A percentile compares a stretch with the other conserved stretches of the same genome.
Evolutionary conservation across 208 protist species (phyloP).

Genomic region (Endotrypanum monterogeii): DNA sequence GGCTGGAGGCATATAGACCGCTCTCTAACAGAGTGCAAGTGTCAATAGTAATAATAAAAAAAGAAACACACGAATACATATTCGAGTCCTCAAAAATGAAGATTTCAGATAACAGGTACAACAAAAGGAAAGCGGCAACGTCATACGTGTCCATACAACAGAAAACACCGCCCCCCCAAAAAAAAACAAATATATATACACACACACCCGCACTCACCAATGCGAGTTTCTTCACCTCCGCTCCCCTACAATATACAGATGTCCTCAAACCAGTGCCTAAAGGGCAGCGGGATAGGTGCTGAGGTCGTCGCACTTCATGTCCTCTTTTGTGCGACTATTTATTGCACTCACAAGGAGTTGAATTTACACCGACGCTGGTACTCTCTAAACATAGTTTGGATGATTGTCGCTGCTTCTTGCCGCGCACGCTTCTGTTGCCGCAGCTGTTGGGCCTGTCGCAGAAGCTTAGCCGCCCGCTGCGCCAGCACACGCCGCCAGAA

Average conservation of each 20-base stretch:
- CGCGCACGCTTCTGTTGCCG: constrained; percentile 25
- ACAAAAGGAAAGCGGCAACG: too few relatives aligned
- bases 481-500: constrained; percentile 63
- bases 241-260: not conserved
- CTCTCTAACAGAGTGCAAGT: too few relatives aligned
- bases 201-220: not conserved
- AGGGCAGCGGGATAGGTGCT: not conserved
- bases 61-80: constrained; percentile 6
- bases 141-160: not conserved
- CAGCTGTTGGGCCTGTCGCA: constrained; percentile 22
- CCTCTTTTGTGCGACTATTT: too few relatives aligned
- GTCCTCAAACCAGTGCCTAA: not conserved
- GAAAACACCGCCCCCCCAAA: not conserved
- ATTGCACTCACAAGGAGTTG: not conserved
- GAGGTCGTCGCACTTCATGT: not conserved
- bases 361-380: constrained; percentile 26
- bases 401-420: constrained; percentile 67
- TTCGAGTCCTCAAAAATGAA: too few relatives aligned
- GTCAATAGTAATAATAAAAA: too few relatives aligned
- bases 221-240: not conserved
- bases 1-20: too few relatives aligned
- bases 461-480: constrained; percentile 22
- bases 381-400: constrained; percentile 66
- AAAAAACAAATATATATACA: too few relatives aligned
- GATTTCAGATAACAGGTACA: too few relatives aligned